phyloP scores from a whole-genome alignment of 305 asterid species.

The Rubia balearica region DNA sequence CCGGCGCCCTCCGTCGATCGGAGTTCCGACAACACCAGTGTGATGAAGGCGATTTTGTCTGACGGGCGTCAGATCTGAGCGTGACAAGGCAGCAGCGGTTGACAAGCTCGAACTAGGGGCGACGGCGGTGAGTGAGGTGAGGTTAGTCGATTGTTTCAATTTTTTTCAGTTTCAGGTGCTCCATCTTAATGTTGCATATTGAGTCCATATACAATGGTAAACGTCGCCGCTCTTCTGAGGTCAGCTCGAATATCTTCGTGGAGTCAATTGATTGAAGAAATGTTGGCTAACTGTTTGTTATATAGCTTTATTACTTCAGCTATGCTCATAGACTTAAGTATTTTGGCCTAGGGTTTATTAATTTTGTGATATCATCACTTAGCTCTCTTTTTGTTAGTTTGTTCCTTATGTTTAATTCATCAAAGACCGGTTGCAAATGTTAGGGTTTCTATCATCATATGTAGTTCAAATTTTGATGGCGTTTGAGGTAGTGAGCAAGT shows the following conservation, averaged over 20 bases:
- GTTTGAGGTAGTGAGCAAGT: background rate
- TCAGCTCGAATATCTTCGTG: conserved; percentile 15
- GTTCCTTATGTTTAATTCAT: background rate
- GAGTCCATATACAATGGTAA: conserved; percentile 11
- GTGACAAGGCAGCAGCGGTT: too few species aligned
- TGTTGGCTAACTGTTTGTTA: background rate
- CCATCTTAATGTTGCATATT: too few species aligned
- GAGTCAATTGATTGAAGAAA: background rate
- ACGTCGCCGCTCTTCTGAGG: conserved; percentile 72
- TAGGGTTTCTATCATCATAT: background rate
- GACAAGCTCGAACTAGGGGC: too few species aligned
- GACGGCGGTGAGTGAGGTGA: too few species aligned
- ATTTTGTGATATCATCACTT: background rate
- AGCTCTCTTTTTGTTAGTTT: background rate
- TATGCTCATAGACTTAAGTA: background rate
- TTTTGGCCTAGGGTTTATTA: background rate
- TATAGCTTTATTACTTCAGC: too few species aligned
- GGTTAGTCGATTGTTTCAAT: too few species aligned
- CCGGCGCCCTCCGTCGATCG: too few species aligned
- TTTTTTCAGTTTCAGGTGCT: too few species aligned
- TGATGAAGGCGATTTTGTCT: too few species aligned
- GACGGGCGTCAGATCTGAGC: too few species aligned
- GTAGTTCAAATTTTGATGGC: background rate
- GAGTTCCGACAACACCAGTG: too few species aligned
- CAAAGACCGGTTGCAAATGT: background rate